Evolutionary conservation across 2,329 filamentous ascomycete genomes (phyloP).

Genomic region (Penicillium sp.): DNA sequence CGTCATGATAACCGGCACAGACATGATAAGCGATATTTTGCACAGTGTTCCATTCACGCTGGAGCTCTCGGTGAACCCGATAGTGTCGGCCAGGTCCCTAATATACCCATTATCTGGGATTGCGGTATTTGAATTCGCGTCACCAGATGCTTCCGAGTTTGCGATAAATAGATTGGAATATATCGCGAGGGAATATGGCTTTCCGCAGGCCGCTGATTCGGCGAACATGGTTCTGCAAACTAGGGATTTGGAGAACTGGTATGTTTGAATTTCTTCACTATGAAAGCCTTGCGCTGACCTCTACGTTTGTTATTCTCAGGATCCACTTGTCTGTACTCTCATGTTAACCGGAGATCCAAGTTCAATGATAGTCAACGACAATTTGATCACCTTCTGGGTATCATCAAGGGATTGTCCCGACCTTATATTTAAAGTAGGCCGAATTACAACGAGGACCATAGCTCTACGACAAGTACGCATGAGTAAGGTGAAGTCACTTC

Average conservation of each 20-base stretch:
- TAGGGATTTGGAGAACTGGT: conserved; percentile 1
- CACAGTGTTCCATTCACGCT: not conserved
- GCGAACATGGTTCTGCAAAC: not conserved
- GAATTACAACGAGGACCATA: too few relatives aligned
- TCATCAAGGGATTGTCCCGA: too few relatives aligned
- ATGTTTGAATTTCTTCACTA: not conserved
- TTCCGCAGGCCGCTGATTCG: conserved; percentile 1
- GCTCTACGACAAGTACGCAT: too few relatives aligned
- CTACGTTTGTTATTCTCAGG: not conserved
- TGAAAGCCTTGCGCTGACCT: not conserved
- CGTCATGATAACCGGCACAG: not conserved
- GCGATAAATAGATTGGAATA: not conserved
- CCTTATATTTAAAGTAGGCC: too few relatives aligned
- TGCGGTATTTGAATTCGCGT: not conserved
- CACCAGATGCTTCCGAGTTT: not conserved
- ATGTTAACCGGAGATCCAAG: conserved; percentile 14
- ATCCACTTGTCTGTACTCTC: conserved; percentile 35
- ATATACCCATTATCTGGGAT: conserved; percentile 2
- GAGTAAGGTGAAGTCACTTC: too few relatives aligned
- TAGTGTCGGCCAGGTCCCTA: not conserved
- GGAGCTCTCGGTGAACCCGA: not conserved
- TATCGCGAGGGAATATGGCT: not conserved
- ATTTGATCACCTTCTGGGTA: not conserved
- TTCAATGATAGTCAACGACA: not conserved
- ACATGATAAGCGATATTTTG: conserved; percentile 1